Evolutionary conservation across 2,329 filamentous ascomycete genomes (phyloP).

Genomic region (Trichoderma guizhouense): DNA sequence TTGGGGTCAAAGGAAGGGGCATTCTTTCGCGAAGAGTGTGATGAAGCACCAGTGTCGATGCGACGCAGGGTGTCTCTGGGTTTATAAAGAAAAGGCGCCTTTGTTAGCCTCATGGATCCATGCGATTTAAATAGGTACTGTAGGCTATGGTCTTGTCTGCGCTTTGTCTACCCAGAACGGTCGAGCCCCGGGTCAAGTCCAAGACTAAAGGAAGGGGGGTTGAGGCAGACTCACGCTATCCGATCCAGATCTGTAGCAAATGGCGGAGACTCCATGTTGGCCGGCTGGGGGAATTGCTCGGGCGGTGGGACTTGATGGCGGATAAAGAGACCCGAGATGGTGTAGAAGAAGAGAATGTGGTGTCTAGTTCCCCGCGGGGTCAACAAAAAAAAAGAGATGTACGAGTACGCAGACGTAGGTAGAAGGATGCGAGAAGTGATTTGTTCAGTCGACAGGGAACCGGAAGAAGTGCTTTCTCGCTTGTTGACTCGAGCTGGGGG

Average conservation of each 20-base stretch:
- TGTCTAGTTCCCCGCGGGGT: conserved; percentile 15
- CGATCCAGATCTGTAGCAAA: conserved; percentile 20
- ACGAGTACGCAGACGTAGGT: not conserved
- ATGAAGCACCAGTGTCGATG: conserved; percentile 6
- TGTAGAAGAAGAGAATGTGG: conserved; percentile 14
- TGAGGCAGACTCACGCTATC: conserved; percentile 19
- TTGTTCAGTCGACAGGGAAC: not conserved
- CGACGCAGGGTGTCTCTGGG: conserved; percentile 15
- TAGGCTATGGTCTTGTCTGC: not conserved
- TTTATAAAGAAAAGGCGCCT: not conserved
- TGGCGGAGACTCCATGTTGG: conserved; percentile 18
- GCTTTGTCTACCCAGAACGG: conserved; percentile 3
- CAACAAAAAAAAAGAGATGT: conserved; percentile 2
- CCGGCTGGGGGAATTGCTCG: conserved; percentile 11
- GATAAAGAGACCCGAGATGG: conserved; percentile 19
- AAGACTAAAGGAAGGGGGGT: conserved; percentile 4
- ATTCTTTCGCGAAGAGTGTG: not conserved
- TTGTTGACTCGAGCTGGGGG: not conserved
- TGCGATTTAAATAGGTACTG: not conserved
- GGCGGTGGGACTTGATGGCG: conserved; percentile 12
- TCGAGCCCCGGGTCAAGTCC: conserved; percentile 5
- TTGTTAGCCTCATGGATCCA: conserved; percentile 7
- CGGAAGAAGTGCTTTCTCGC: not conserved
- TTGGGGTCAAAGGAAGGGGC: conserved; percentile 10
- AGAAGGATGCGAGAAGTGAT: conserved; percentile 9